phyloP scores from a whole-genome alignment of 1,139 yeast species.

The Meyerozyma guilliermondii region DNA sequence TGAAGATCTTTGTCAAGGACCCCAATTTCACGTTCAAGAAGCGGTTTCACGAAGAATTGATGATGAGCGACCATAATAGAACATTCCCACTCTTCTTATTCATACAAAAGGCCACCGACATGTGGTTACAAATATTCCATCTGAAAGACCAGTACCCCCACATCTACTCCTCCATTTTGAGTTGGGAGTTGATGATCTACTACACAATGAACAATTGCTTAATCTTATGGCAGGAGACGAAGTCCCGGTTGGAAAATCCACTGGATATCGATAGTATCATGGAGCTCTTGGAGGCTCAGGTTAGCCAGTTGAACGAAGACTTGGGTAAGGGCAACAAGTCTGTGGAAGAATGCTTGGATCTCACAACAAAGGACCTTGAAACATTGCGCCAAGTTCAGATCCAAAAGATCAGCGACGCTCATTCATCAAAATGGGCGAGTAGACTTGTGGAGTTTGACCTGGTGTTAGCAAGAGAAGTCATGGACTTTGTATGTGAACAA shows the following conservation, averaged over 20 bases:
- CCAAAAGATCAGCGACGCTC: conserved; percentile 31
- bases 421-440: conserved; percentile 27
- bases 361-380: conserved; percentile 40
- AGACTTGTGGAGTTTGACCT: conserved; percentile 46
- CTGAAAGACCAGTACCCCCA: conserved; percentile 27
- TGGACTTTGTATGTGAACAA: conserved; percentile 76
- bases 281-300: conserved; percentile 30
- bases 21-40: conserved; percentile 56
- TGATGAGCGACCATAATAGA: conserved; percentile 41
- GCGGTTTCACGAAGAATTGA: conserved; percentile 53
- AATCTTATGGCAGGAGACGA: conserved; percentile 65
- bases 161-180: conserved; percentile 42
- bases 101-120: conserved; percentile 29
- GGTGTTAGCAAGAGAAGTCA: conserved; percentile 53
- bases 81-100: conserved; percentile 41
- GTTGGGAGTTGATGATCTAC: conserved; percentile 55
- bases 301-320: conserved; percentile 27
- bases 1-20: conserved; percentile 47
- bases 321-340: conserved; percentile 18
- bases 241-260: conserved; percentile 40
- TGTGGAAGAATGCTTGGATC: conserved; percentile 42
- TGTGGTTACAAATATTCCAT: conserved; percentile 39
- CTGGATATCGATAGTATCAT: conserved; percentile 49
- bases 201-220: conserved; percentile 53
- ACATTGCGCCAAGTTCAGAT: conserved; percentile 57